phyloP scores from a whole-genome alignment of 352 stramenopile species.

The Phytophthora sansomeana region DNA sequence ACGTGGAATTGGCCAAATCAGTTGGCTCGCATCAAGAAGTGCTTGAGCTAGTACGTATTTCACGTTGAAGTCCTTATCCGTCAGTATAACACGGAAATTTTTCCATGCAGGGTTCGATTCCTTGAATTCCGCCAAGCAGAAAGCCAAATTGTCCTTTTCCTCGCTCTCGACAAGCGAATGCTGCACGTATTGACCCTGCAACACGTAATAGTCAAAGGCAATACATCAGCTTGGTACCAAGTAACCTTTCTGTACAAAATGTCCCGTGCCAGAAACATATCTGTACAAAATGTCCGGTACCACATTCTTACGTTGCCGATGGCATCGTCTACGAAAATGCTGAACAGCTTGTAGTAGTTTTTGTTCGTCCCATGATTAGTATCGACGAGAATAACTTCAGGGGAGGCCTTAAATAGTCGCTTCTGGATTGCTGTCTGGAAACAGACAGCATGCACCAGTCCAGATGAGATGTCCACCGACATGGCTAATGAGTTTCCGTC shows the following conservation, averaged over 20 bases:
- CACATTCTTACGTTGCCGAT: slow-evolving; percentile 8
- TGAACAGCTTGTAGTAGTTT: no score
- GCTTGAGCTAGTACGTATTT: slow-evolving; percentile 1
- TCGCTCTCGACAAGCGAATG: slow-evolving; percentile 4
- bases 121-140: slow-evolving; percentile 3
- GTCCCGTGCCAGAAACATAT: no score
- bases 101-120: slow-evolving; percentile 12
- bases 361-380: no score
- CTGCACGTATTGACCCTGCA: slow-evolving; percentile 15
- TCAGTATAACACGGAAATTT: slow-evolving; percentile 18
- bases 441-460: no score
- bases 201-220: not conserved
- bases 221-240: not conserved
- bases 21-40: not conserved
- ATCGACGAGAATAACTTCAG: no score
- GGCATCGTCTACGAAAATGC: slow-evolving; percentile 10
- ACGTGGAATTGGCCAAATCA: slow-evolving; percentile 15
- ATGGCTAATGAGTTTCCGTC: no score
- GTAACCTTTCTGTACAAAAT: no score
- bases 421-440: no score
- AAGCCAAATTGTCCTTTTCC: not conserved
- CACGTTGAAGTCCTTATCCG: slow-evolving; percentile 17
- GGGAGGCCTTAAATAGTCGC: no score
- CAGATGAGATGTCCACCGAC: no score
- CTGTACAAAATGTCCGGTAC: not conserved